Percentiles rank a stretch among this genome's conserved stretches.
Evolutionary conservation across 495 filamentous ascomycete genomes (phyloP).

Genomic region (Daldinia bambusicola): DNA sequence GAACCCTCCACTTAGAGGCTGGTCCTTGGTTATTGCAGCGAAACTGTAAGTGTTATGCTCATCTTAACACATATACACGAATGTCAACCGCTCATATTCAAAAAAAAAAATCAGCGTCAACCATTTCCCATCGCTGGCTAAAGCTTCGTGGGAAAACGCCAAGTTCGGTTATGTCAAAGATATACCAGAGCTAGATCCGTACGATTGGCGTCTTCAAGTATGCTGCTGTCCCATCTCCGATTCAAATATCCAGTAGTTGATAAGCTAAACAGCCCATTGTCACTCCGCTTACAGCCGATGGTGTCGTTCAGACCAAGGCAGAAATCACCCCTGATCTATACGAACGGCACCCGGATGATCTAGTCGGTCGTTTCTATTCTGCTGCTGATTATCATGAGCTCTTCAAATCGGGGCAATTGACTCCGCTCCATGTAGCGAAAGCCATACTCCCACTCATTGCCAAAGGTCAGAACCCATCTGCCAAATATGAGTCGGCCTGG

Average conservation of each 20-base stretch:
- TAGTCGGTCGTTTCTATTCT: slow-evolving; percentile 68
- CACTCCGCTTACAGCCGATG: slow-evolving; percentile 64
- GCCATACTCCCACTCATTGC: slow-evolving; percentile 75
- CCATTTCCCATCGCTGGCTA: slow-evolving; percentile 42
- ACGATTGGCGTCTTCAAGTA: slow-evolving; percentile 51
- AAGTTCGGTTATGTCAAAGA: slow-evolving; percentile 72
- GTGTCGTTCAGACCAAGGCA: slow-evolving; percentile 41
- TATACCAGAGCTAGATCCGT: slow-evolving; percentile 66
- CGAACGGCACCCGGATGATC: slow-evolving; percentile 49
- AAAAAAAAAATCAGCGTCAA: slow-evolving; percentile 39
- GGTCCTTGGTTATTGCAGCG: slow-evolving; percentile 41
- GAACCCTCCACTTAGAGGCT: slow-evolving; percentile 46
- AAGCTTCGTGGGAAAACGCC: slow-evolving; percentile 73
- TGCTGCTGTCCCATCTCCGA: neutral
- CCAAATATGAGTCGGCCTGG: slow-evolving; percentile 76
- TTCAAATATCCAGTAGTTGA: slow-evolving; percentile 14
- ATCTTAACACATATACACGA: neutral
- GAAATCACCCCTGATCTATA: slow-evolving; percentile 51
- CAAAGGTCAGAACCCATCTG: slow-evolving; percentile 61
- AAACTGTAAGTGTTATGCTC: slow-evolving; percentile 36
- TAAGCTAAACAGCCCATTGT: slow-evolving; percentile 71
- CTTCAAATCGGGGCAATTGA: slow-evolving; percentile 73
- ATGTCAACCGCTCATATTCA: slow-evolving; percentile 9
- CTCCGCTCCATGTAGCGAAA: slow-evolving; percentile 76
- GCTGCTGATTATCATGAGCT: slow-evolving; percentile 79